Base-by-base conservation (phyloP, 1,284 basidiomycete genomes). In the Thecaphora thlaspeos region DNA sequence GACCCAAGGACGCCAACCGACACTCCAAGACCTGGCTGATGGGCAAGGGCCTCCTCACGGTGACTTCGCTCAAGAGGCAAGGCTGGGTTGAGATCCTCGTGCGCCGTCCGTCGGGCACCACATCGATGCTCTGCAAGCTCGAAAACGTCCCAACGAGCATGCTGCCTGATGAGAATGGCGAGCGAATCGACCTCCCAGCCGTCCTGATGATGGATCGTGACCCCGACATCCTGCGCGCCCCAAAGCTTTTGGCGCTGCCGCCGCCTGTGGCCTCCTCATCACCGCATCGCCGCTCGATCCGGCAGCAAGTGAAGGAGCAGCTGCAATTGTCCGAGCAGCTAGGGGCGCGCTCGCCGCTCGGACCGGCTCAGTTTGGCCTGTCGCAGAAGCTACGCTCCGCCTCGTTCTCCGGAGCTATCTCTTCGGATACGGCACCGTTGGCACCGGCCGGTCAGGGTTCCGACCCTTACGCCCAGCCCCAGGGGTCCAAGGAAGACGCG, bases 81-180 rank as follows among this genome's bases (percentile, higher is more conserved):
- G 92, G 92, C 2, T 97, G 94, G 94, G 84, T 93, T 22, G 91
- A 94, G 73, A 85, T 97, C 8, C 80, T 88, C 34, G 87, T 89
- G 0, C 85, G 92, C 9, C 84, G 95, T 18, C 88, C 95, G 0
- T 96, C 93, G 0, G 95, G 95, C 4, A 87, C 88, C 54, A 89
- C 90, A 1, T 77, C 80, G 24, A 86, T 97, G 73, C 80, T 96
- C n/a, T 90, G 89, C 76, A 86, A 89, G 70, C 78, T 93, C 30
- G 93, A 97, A 77, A 97, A 98, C 75, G 84, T 90, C 1, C 62
- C 73, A 8, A 46, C 60, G 21, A 65, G 70, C 19, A 75, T 75
- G 28, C 64, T 76, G 23, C 61, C 61, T 14, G 68, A 71, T 15
- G 69, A 71, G 28, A 65, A 70, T 39, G 72, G 71, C 40, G 80